Base-by-base conservation (phyloP, 352 stramenopile species). In the Phytopythium chamaehyphon region DNA sequence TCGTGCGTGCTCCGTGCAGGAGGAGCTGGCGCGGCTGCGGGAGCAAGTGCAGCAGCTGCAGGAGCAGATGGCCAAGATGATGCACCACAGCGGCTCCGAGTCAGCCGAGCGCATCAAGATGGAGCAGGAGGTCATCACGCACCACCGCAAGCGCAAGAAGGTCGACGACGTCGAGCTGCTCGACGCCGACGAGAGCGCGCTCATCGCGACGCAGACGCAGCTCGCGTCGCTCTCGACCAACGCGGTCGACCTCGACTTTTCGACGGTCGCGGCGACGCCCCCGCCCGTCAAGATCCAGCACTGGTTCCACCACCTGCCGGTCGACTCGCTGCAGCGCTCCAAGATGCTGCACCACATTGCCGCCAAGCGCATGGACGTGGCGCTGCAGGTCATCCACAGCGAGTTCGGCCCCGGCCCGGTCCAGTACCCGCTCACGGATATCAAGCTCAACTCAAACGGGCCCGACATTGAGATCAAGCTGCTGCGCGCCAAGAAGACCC, bases 391-490 rank as follows among this genome's bases (percentile, higher is more conserved):
- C 49, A 64, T 86, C 26, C 61, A 76, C 37, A 63, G 55, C 36
- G 73, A 84, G 43, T 87, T 89, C 53, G 68, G 64, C 26, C 53
- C 61, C 1, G 64, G 60, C 3, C 55, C 66, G 5, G 56, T 67
- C 23, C 62, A 63, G 24, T 89, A 88, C 56, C 81, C 81, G 35
- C 53, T 79, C 19, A 86, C 83, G 58, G 77, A 92, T 40, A 87
- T 92, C 55, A 88, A 88, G 43, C 61, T 92, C 16, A 90, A 87
- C 56, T 88, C 75, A 46, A 88, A 86, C 37, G 79, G 78, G 2
- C 81, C 81, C 7, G 78, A 92, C 60, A 76, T 92, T 48, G 78
- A 92, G 64, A 88, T 92, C 56, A 79, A 88, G 54, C 62, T 88
- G 48, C 60, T 90, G 31, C 81, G 81, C 7, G 79, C 72, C 9